phyloP scores from a whole-genome alignment of 1,284 basidiomycete genomes.

The Cutaneotrichosporon cutaneum region DNA sequence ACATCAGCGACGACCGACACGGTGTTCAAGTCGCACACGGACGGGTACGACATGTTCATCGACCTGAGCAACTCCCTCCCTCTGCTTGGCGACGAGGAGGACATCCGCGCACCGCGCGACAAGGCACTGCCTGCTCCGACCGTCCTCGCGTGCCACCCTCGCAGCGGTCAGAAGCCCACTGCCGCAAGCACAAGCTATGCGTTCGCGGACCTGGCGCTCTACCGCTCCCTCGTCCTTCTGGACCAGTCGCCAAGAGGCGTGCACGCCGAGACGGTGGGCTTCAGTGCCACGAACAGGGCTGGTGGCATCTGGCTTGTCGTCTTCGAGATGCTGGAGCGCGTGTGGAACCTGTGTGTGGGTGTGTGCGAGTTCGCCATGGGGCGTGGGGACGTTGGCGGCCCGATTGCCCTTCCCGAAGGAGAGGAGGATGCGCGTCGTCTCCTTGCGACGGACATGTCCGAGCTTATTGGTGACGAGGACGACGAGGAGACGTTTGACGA shows the following conservation, averaged over 20 bases:
- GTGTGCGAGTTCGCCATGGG: constrained; percentile 50
- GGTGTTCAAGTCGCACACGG: constrained; percentile 42
- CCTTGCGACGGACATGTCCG: constrained; percentile 21
- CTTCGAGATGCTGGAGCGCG: constrained; percentile 38
- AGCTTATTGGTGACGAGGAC: constrained; percentile 20
- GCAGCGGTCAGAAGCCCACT: constrained; percentile 10
- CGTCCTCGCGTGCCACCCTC: constrained; percentile 9
- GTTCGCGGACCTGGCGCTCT: constrained; percentile 42
- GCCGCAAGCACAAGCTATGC: constrained; percentile 32
- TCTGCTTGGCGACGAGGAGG: constrained; percentile 16
- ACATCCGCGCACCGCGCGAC: constrained; percentile 19
- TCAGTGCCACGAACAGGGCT: constrained; percentile 20
- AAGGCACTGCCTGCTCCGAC: constrained; percentile 10
- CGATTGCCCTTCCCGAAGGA: constrained; percentile 31
- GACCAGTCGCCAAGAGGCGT: constrained; percentile 37
- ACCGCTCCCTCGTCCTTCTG: constrained; percentile 41
- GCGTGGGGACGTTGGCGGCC: constrained; percentile 29
- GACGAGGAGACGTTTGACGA: constrained; percentile 20
- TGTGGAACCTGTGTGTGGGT: constrained; percentile 45
- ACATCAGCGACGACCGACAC: constrained; percentile 44
- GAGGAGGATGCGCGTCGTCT: constrained; percentile 40
- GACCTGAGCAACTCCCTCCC: constrained; percentile 38
- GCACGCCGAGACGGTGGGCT: constrained; percentile 21
- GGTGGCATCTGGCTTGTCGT: constrained; percentile 43
- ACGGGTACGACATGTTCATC: constrained; percentile 45